Conservation (phyloP, 2,329 filamentous ascomycete species). For the Grosmannia serpens region DNA sequence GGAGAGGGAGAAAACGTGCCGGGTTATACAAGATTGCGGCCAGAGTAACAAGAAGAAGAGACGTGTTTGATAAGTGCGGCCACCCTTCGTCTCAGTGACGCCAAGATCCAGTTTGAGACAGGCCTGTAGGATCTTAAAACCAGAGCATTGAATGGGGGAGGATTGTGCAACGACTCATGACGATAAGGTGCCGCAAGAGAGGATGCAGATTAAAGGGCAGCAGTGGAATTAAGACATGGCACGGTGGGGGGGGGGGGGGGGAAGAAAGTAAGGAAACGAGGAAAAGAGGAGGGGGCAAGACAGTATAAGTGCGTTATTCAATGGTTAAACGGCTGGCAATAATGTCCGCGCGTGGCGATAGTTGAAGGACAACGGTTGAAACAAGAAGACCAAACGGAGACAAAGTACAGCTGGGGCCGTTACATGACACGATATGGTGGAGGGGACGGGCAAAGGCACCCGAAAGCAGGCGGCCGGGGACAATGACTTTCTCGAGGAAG, state of each 20-base stretch:
- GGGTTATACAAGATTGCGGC: neutral
- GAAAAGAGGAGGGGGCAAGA: neutral
- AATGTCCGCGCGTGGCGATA: neutral
- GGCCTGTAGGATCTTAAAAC: neutral
- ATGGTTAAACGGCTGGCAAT: neutral
- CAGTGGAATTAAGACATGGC: neutral
- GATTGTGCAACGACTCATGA: neutral
- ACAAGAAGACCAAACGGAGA: neutral
- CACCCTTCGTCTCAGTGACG: neutral
- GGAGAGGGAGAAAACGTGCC: neutral
- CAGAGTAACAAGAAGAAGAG: neutral
- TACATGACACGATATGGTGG: neutral
- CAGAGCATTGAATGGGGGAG: neutral
- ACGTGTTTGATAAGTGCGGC: neutral
- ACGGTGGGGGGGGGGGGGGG: neutral
- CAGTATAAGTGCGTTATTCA: neutral
- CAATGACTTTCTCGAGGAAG: neutral
- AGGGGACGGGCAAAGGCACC: neutral
- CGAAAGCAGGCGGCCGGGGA: neutral
- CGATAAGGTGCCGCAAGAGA: neutral
- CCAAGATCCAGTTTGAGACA: neutral
- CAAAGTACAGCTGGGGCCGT: neutral
- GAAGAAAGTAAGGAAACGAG: no score
- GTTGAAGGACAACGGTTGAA: neutral
- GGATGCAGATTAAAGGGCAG: neutral